These are phyloP conservation scores for Periconia macrospinosa DNA, from an alignment of 2,329 filamentous ascomycete genomes.

Conservation along the genomic window DNA sequence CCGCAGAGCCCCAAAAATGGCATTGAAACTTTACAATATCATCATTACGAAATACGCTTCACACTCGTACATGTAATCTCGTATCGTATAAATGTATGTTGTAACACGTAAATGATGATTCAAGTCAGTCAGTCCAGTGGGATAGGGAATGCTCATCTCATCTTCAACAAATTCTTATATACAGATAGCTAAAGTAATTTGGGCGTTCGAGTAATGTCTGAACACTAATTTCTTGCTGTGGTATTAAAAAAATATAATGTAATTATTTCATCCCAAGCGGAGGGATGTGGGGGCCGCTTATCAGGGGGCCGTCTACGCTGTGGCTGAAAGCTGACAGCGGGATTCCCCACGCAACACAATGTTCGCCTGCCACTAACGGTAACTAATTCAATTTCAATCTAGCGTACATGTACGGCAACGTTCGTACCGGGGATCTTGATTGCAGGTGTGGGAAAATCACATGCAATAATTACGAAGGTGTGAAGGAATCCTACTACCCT, in stretches of 20 bases:
- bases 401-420: too few species aligned
- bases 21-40: neutral
- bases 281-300: neutral
- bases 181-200: too few species aligned
- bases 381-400: too few species aligned
- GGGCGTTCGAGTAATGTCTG: too few species aligned
- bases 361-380: neutral
- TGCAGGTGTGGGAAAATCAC: neutral
- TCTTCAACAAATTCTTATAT: too few species aligned
- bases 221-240: too few species aligned
- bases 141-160: neutral
- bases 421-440: too few species aligned
- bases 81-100: too few species aligned
- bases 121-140: slow-evolving; percentile 2
- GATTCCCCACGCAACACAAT: neutral
- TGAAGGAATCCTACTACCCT: neutral
- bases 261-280: neutral
- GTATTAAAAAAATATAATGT: neutral
- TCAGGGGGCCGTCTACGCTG: neutral
- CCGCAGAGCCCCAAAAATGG: neutral
- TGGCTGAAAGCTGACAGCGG: neutral
- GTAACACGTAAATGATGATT: too few species aligned
- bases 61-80: neutral
- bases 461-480: neutral
- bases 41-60: too few species aligned